These are phyloP conservation scores for Butyriboletus loyo DNA, from an alignment of 768 basidiomycete genomes.

Conservation along the genomic window DNA sequence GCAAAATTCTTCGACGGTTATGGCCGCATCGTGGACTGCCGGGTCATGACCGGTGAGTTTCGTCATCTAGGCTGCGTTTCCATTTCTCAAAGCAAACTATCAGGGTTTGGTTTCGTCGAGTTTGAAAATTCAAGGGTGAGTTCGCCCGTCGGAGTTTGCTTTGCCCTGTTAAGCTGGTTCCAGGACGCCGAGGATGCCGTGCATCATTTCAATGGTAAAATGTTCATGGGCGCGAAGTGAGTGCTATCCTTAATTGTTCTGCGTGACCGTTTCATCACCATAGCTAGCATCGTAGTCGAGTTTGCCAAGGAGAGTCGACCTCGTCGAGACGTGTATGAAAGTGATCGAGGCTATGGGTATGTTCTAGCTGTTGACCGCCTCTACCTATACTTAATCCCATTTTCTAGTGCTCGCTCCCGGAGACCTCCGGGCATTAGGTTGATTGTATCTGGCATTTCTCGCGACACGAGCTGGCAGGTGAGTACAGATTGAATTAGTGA, in stretches of 20 bases:
- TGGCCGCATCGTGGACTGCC: constrained; percentile 85
- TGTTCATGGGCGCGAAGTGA: constrained; percentile 81
- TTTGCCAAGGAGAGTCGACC: constrained; percentile 92
- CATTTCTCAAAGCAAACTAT: constrained; percentile 16
- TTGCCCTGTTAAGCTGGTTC: constrained; percentile 11
- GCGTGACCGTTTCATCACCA: not conserved
- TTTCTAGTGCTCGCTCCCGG: constrained; percentile 59
- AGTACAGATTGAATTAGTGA: constrained; percentile 31
- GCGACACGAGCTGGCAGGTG: constrained; percentile 99
- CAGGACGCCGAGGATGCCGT: constrained; percentile 96
- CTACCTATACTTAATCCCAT: constrained; percentile 10
- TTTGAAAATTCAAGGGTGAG: constrained; percentile 79
- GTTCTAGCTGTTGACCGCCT: not conserved
- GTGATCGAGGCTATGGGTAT: constrained; percentile 57
- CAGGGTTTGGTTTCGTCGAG: constrained; percentile 96
- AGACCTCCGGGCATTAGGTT: constrained; percentile 81
- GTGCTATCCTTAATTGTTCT: not conserved
- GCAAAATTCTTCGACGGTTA: constrained; percentile 88
- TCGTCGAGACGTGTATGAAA: constrained; percentile 72
- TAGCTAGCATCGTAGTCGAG: constrained; percentile 84
- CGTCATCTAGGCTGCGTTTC: not conserved
- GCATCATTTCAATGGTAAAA: constrained; percentile 80
- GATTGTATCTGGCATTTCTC: constrained; percentile 83
- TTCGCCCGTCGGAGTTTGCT: not conserved
- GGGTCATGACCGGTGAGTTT: constrained; percentile 86